A percentile compares a stretch with the other conserved stretches of the same genome.
Conservation (phyloP, 192 early-diverging fungal genomes). For the Coemansia sp. region DNA sequence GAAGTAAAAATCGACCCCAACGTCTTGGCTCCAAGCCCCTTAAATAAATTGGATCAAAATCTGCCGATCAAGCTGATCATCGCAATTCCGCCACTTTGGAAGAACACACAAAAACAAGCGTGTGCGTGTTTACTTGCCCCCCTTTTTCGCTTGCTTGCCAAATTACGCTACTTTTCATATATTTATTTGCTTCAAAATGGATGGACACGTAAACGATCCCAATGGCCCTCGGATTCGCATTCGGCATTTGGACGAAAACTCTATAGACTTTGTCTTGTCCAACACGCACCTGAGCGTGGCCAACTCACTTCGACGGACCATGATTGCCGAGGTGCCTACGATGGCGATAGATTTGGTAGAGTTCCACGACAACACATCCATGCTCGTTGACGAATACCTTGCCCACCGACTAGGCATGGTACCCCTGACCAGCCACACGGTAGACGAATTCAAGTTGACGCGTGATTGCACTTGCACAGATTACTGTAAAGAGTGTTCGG, state of each 20-base stretch:
- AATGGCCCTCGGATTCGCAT: conserved; percentile 50
- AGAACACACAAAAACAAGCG: neutral
- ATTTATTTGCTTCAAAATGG: conserved; percentile 13
- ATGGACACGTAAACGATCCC: conserved; percentile 29
- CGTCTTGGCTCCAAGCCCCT: too few relatives aligned
- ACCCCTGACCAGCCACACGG: conserved; percentile 79
- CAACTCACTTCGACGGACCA: conserved; percentile 89
- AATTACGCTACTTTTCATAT: neutral
- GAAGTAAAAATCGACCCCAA: conserved; percentile 25
- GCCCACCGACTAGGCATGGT: conserved; percentile 95
- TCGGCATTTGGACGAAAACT: conserved; percentile 35
- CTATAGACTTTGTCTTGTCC: conserved; percentile 77
- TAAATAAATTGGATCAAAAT: neutral
- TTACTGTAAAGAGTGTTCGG: conserved; percentile 90
- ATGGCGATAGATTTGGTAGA: conserved; percentile 99
- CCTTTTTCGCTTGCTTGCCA: neutral
- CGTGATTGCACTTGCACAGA: conserved; percentile 73
- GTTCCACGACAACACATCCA: conserved; percentile 89
- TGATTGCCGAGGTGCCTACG: conserved; percentile 98
- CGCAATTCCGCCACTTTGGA: neutral
- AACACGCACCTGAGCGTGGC: conserved; percentile 84
- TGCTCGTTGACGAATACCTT: conserved; percentile 94
- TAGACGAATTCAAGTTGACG: conserved; percentile 81
- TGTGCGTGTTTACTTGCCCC: neutral
- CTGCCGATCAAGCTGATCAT: neutral